phyloP scores from a whole-genome alignment of 352 stramenopile species.

The Pilasporangium apinafurcum region DNA sequence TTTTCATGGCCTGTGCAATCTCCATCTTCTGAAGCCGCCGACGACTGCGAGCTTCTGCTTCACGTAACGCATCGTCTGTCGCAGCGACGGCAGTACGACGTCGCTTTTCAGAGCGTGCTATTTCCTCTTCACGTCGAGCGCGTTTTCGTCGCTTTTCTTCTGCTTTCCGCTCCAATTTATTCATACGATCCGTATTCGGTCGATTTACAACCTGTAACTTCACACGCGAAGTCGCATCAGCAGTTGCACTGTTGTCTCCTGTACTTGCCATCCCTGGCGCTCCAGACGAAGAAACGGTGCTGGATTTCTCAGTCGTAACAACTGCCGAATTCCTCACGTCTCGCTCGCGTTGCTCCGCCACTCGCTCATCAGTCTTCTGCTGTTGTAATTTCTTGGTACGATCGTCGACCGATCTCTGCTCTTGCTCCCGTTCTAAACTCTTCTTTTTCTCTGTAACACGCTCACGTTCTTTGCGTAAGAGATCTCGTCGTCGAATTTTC shows the following conservation, averaged over 20 bases:
- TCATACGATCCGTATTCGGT: constrained; percentile 65
- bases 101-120: constrained; percentile 69
- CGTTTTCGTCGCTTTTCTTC: constrained; percentile 82
- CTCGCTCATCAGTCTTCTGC: constrained; percentile 12
- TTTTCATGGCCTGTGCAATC: constrained; percentile 49
- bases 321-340: too few relatives aligned
- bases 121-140: constrained; percentile 63
- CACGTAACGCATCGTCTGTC: constrained; percentile 72
- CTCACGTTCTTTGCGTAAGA: constrained; percentile 65
- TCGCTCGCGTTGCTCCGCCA: constrained; percentile 6
- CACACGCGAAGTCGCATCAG: constrained; percentile 13
- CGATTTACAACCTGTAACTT: constrained; percentile 67
- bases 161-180: constrained; percentile 80
- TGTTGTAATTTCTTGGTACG: constrained; percentile 22
- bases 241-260: constrained; percentile 1
- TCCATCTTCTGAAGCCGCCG: constrained; percentile 63
- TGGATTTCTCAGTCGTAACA: constrained; percentile 1
- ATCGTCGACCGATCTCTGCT: constrained; percentile 27
- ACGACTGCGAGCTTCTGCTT: constrained; percentile 69
- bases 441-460: constrained; percentile 57
- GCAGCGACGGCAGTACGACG: constrained; percentile 68
- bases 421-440: constrained; percentile 12
- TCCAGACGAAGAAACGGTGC: too few relatives aligned
- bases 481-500: constrained; percentile 54
- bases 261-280: constrained; percentile 5